Evolutionary conservation across 139 green algal genomes (phyloP), one percentile per base, ranked within the genome.

Genomic region (Monoraphidium neglectum): DNA sequence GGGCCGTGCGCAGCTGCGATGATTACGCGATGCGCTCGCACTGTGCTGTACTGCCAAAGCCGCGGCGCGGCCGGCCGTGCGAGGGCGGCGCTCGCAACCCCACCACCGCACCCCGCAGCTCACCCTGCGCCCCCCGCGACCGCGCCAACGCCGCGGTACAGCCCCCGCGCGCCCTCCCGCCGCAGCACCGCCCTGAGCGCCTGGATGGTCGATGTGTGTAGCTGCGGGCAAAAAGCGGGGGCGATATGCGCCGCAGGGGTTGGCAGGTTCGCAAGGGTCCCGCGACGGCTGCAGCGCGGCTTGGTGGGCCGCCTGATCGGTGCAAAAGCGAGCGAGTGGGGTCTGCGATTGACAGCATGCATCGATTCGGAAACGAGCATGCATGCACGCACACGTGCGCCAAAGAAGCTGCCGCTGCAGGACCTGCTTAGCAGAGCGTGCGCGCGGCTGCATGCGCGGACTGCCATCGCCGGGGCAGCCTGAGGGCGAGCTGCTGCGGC

Each of bases 81-180:
- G n/a, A n/a, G n/a, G n/a, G n/a, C n/a, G n/a, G n/a, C n/a, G n/a
- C n/a, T n/a, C n/a, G n/a, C n/a, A n/a, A n/a, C n/a, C n/a, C n/a
- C n/a, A n/a, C n/a, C n/a, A n/a, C n/a, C n/a, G n/a, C n/a, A n/a
- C n/a, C n/a, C 46, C 60, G 5, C 12, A n/a, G 32, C 76, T 82
- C 77, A 93, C 89, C 92, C 92, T 53, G 90, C 90, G 0, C 90
- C 91, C 26, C 86, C 75, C 0, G 86, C 87, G 40, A 96, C 84
- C 6, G 91, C 92, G 0, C 84, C 77, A 13, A 95, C 87, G 3
- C 94, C 93, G 4, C 90, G 87, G 84, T 98, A 98, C 46, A 98
- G 78, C 4, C 93, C 91, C 0, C 38, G 43, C 12, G 95, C 68
- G 28, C 94, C 94, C 68, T 97, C 94, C 4, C 91, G 68, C 65